A percentile compares a stretch with the other conserved stretches of the same genome.
Conservation (phyloP, 495 filamentous ascomycete genomes). For the Penicillium cataractarum region DNA sequence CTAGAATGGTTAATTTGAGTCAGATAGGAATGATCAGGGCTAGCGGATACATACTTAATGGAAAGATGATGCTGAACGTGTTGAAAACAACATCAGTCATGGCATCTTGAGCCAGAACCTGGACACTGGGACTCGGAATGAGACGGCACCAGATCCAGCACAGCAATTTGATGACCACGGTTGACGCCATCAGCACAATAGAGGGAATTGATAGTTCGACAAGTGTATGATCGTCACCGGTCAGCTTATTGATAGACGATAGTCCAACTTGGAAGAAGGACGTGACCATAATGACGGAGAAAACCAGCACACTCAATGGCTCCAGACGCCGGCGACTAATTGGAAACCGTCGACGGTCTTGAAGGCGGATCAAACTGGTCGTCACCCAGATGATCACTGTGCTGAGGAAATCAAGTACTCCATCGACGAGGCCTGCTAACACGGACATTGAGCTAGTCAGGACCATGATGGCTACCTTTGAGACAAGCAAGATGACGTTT, state of each 20-base stretch:
- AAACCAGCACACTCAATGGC: conserved; percentile 78
- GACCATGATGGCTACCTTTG: conserved; percentile 78
- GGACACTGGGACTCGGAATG: conserved; percentile 86
- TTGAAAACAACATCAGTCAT: conserved; percentile 88
- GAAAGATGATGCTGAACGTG: conserved; percentile 77
- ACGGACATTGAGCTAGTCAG: conserved; percentile 86
- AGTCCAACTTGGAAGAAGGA: conserved; percentile 85
- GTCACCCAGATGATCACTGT: conserved; percentile 88
- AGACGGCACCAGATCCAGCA: conserved; percentile 92
- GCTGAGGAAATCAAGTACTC: conserved; percentile 81
- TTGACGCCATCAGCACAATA: conserved; percentile 79
- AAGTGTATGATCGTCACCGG: conserved; percentile 63
- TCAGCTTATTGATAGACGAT: conserved; percentile 70
- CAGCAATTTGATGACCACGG: conserved; percentile 78
- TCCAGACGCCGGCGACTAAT: conserved; percentile 78
- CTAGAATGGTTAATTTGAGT: conserved; percentile 34
- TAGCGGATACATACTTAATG: conserved; percentile 24
- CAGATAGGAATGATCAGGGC: not conserved
- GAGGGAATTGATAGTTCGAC: conserved; percentile 74
- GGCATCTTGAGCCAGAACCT: conserved; percentile 72
- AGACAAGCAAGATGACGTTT: conserved; percentile 74
- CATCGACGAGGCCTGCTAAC: conserved; percentile 86
- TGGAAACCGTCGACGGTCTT: conserved; percentile 82
- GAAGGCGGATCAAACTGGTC: conserved; percentile 69
- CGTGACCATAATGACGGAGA: conserved; percentile 83